Evolutionary conservation across 306 rosid species (phyloP), one percentile per base, ranked within the genome.

Genomic region (Senna tora): DNA sequence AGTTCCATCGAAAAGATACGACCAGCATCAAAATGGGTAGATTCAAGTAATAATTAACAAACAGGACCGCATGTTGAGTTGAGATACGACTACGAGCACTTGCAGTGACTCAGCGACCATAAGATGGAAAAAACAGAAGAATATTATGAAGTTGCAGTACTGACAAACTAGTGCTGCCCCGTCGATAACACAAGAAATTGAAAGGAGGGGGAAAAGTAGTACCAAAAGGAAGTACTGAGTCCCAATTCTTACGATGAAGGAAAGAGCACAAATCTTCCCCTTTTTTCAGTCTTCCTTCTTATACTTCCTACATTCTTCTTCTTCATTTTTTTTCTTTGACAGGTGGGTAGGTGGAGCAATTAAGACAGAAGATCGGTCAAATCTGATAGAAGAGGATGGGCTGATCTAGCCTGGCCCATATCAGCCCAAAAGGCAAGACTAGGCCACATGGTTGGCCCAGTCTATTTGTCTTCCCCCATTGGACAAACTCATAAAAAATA

Each of bases 71-170:
- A 22, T 17, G 10, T 30, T 19, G 58, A 19, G 74, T 1, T 52
- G 61, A 69, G 17, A 11, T 21, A 36, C 39, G 39, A 36, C 39
- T 36, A 13, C 5, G 46, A 4, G 4, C 8, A 9, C 45, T 67
- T 67, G 59, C 59, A 47, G 33, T n/a, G n/a, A n/a, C n/a, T 8
- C 72, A 67, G 32, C 20, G 46, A 67, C 72, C 45, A 32, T 19
- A 21, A 67, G 47, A 20, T 17, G 36, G 64, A 21, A 22, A 50
- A 20, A 39, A 45, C 50, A 25, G 15, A 16, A 73, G 65, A 28
- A 32, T 67, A 16, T 10, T 67, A 16, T 10, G 59, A 49, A 67
- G 45, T 52, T 5, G 46, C 46, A 59, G 65, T 16, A 9, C 15
- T 34, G 46, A 9, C 17, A 61, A 17, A 36, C 32, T 16, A 6